Percentiles rank a stretch among this genome's conserved stretches.
phyloP scores from a whole-genome alignment of 768 basidiomycete species.

The Rubroboletus pulcherrimus region DNA sequence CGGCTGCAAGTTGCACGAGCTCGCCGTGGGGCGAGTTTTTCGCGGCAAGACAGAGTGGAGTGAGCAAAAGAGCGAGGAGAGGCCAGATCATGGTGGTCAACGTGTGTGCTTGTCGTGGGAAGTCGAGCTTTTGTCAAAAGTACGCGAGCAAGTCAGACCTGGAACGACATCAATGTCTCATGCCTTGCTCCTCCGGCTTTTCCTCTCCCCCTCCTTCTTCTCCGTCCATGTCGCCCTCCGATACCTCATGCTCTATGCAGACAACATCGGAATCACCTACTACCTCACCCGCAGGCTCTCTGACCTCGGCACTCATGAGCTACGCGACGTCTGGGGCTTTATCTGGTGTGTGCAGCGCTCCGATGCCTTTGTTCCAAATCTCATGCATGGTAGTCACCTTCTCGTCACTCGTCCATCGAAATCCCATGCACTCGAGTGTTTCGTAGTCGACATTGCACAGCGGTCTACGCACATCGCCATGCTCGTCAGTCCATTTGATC shows the following conservation, averaged over 20 bases:
- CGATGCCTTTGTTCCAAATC: not conserved
- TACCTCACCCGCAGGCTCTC: conserved; percentile 76
- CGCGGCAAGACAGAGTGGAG: conserved; percentile 32
- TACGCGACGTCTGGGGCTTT: conserved; percentile 87
- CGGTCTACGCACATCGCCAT: conserved; percentile 94
- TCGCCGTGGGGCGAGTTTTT: conserved; percentile 42
- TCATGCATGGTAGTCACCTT: conserved; percentile 64
- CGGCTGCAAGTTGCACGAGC: conserved; percentile 64
- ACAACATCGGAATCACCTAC: conserved; percentile 90
- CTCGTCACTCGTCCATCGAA: conserved; percentile 89
- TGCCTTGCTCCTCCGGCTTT: conserved; percentile 86
- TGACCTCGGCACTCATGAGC: conserved; percentile 62
- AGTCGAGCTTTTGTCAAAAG: not conserved
- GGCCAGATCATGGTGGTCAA: conserved; percentile 12
- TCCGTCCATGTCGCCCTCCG: conserved; percentile 90
- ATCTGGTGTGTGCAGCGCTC: conserved; percentile 55
- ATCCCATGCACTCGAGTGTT: conserved; percentile 90
- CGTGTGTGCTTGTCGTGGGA: conserved; percentile 17
- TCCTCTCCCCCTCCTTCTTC: conserved; percentile 90
- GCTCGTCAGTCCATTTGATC: conserved; percentile 61
- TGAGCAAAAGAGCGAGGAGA: conserved; percentile 31
- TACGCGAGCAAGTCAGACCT: not conserved
- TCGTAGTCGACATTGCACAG: conserved; percentile 84
- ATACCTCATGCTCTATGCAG: conserved; percentile 76
- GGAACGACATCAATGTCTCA: conserved; percentile 45